A percentile compares a stretch with the other conserved stretches of the same genome.
Conservation (phyloP, 345 rosid species). For the Hibiscus mutabilis region DNA sequence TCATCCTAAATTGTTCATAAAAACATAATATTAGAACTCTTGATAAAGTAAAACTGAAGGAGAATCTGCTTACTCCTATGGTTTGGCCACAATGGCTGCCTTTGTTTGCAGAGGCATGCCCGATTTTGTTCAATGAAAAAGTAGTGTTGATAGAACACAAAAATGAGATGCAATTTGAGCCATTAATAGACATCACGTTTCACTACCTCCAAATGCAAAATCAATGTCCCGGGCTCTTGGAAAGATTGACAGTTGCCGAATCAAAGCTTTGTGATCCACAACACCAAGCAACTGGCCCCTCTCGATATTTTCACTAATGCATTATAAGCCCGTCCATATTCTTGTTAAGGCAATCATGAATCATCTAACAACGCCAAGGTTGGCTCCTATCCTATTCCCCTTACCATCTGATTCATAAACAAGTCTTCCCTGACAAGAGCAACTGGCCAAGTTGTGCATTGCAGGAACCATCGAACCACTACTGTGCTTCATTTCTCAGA, state of each 20-base stretch:
- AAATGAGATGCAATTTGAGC: not conserved
- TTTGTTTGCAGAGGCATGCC: not conserved
- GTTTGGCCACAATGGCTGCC: not conserved
- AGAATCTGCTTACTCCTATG: conserved; percentile 1
- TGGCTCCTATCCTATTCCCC: conserved; percentile 2
- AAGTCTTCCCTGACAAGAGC: not conserved
- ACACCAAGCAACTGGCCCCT: not conserved
- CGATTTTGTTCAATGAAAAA: not conserved
- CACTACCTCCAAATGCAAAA: not conserved
- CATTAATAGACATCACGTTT: not conserved
- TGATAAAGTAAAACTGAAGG: conserved; percentile 15
- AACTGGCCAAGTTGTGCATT: not conserved
- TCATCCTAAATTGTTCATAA: conserved; percentile 11
- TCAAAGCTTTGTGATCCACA: not conserved
- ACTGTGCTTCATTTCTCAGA: conserved; percentile 2
- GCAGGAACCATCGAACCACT: not conserved
- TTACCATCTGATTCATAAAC: not conserved
- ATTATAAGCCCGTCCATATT: not conserved
- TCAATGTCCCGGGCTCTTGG: not conserved
- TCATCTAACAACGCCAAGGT: conserved; percentile 26
- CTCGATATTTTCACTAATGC: not conserved
- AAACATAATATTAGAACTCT: conserved; percentile 1
- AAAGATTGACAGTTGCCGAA: not conserved
- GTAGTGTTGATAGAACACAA: not conserved
- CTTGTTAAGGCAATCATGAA: not conserved